A percentile compares a stretch with the other conserved stretches of the same genome.
Conservation (phyloP, 352 stramenopile species). For the Phytophthora ramorum region DNA sequence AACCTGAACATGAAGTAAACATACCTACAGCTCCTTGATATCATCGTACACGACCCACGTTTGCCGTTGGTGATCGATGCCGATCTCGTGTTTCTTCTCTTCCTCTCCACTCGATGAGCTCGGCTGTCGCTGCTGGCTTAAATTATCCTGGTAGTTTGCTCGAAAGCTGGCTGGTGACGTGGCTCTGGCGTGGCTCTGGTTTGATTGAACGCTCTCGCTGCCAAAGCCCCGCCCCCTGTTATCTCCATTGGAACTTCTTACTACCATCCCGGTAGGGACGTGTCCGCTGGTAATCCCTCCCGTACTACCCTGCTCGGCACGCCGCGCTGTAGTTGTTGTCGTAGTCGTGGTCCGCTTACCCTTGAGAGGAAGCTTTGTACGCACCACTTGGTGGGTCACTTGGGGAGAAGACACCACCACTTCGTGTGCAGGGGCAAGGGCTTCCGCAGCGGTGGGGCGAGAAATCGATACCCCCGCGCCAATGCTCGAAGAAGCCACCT, state of each 20-base stretch:
- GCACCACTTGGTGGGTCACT: conserved; percentile 32
- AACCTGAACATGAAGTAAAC: conserved; percentile 14
- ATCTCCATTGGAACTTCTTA: conserved; percentile 9
- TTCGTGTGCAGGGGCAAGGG: conserved; percentile 21
- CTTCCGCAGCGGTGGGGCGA: conserved; percentile 5
- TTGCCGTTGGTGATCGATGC: conserved; percentile 2
- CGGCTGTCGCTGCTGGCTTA: conserved; percentile 29
- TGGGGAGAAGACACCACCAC: conserved; percentile 21
- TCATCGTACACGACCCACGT: conserved; percentile 27
- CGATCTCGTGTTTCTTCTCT: conserved; percentile 11
- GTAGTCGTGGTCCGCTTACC: conserved; percentile 23
- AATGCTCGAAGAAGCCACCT: conserved; percentile 11
- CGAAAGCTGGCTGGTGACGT: conserved; percentile 25
- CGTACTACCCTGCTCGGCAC: conserved; percentile 14
- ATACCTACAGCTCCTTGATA: conserved; percentile 27
- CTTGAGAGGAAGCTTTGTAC: conserved; percentile 26
- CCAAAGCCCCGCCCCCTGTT: conserved; percentile 12
- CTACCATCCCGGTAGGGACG: conserved; percentile 3
- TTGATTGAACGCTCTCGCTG: conserved; percentile 18
- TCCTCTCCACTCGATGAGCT: conserved; percentile 40
- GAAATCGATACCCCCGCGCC: background rate
- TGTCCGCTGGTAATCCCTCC: background rate
- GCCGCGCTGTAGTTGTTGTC: conserved; percentile 27
- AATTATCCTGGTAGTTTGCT: conserved; percentile 20
- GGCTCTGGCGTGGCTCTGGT: conserved; percentile 11